Percentiles rank a stretch among this genome's conserved stretches.
Evolutionary conservation across 805 yeast genomes (phyloP).

Genomic region (Huiozyma naganishii): DNA sequence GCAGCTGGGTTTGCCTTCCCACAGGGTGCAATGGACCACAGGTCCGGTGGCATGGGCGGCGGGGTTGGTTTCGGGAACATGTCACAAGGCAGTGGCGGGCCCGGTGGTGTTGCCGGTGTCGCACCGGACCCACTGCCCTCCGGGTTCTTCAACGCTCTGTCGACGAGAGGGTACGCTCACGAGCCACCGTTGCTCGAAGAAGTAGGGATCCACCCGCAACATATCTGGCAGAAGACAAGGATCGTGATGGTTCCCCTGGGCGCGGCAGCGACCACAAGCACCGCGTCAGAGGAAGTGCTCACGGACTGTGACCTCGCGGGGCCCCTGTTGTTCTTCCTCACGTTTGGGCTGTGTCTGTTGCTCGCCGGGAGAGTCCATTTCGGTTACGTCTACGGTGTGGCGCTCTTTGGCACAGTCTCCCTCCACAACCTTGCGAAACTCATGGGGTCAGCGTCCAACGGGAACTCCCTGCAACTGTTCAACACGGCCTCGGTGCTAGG

Average conservation of each 20-base stretch:
- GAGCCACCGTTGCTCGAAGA: constrained; percentile 91
- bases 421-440: constrained; percentile 75
- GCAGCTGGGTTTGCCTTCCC: constrained; percentile 11
- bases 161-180: constrained; percentile 88
- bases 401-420: constrained; percentile 78
- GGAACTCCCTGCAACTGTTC: constrained; percentile 32
- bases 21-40: constrained; percentile 29
- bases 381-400: constrained; percentile 95
- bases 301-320: constrained; percentile 92
- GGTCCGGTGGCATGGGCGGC: too few species aligned
- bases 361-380: constrained; percentile 91
- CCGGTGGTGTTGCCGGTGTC: constrained; percentile 14
- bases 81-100: constrained; percentile 10
- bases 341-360: constrained; percentile 74
- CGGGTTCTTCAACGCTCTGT: constrained; percentile 84
- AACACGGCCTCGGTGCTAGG: constrained; percentile 89
- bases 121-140: constrained; percentile 39
- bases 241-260: constrained; percentile 67
- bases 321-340: constrained; percentile 76
- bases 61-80: too few species aligned
- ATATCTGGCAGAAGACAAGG: constrained; percentile 72
- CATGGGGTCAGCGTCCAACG: constrained; percentile 50
- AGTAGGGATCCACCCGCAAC: constrained; percentile 83
- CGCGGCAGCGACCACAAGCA: constrained; percentile 21
- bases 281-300: constrained; percentile 57